These are phyloP conservation scores for Dalbergia cochinchinensis DNA, from an alignment of 306 rosid species.

Conservation along the genomic window DNA sequence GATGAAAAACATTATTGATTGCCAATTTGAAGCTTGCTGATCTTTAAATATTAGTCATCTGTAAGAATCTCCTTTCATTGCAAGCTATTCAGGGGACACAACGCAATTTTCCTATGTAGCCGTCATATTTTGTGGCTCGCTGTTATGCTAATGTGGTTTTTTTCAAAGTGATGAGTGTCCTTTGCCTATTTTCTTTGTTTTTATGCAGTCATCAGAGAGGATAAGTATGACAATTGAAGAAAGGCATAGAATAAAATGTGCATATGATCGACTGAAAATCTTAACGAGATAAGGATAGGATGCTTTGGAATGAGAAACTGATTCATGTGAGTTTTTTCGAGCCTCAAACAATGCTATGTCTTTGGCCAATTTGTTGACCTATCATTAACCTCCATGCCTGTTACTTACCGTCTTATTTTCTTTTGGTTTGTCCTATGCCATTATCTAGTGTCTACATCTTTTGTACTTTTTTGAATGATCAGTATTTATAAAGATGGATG, in stretches of 20 bases:
- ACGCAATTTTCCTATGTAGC: conserved; percentile 16
- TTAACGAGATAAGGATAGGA: conserved; percentile 37
- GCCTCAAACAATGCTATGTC: not conserved
- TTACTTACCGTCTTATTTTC: not conserved
- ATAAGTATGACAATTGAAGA: conserved; percentile 60
- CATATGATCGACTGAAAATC: conserved; percentile 53
- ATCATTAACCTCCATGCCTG: conserved; percentile 17
- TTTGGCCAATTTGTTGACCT: not conserved
- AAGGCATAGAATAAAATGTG: conserved; percentile 55
- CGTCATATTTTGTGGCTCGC: not conserved
- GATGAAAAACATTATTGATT: conserved; percentile 35
- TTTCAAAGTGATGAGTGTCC: not conserved
- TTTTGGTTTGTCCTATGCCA: not conserved
- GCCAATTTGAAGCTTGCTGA: not conserved
- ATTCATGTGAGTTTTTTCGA: conserved; percentile 46
- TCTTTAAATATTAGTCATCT: conserved; percentile 29
- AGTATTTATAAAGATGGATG: not conserved
- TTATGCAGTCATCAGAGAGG: conserved; percentile 61
- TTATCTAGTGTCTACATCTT: conserved; percentile 2
- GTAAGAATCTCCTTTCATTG: conserved; percentile 10
- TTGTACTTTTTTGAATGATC: not conserved
- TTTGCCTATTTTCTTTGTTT: conserved; percentile 7
- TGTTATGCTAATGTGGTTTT: conserved; percentile 8
- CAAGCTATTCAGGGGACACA: not conserved
- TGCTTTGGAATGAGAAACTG: conserved; percentile 18